Conservation (phyloP, 139 green algal species). For the Limnomonas spitsbergensis region DNA sequence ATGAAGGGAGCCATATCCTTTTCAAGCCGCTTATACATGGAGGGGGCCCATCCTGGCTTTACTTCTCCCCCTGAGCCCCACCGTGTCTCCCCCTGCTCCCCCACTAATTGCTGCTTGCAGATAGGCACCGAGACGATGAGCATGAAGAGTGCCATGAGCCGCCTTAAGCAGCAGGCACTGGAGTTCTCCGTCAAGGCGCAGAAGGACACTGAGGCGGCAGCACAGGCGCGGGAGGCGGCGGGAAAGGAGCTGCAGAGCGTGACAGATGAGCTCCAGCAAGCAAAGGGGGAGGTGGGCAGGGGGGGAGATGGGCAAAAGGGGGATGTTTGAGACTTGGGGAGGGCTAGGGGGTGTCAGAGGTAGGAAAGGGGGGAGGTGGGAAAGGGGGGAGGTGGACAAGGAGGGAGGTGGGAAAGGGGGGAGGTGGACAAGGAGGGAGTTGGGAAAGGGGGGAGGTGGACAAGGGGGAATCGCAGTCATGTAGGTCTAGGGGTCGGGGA, state of each 20-base stretch:
- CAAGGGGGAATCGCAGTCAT: background rate
- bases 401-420: background rate
- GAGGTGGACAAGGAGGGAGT: background rate
- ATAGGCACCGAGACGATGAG: conserved; percentile 23
- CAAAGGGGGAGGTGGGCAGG: background rate
- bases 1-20: no score
- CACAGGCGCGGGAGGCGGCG: conserved; percentile 12
- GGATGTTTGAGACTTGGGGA: no score
- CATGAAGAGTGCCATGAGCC: conserved; percentile 47
- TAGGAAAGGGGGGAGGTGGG: no score
- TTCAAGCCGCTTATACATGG: no score
- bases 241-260: background rate
- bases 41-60: no score
- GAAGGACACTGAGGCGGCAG: conserved; percentile 29
- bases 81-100: no score
- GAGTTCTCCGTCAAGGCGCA: conserved; percentile 35
- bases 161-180: conserved; percentile 42
- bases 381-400: background rate
- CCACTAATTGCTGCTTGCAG: conserved; percentile 7
- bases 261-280: background rate
- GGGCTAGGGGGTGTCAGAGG: no score
- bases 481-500: background rate
- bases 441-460: background rate
- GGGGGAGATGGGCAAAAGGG: background rate
- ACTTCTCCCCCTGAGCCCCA: no score